Conservation (phyloP, 2,329 filamentous ascomycete species). For the Bipolaris victoriae region DNA sequence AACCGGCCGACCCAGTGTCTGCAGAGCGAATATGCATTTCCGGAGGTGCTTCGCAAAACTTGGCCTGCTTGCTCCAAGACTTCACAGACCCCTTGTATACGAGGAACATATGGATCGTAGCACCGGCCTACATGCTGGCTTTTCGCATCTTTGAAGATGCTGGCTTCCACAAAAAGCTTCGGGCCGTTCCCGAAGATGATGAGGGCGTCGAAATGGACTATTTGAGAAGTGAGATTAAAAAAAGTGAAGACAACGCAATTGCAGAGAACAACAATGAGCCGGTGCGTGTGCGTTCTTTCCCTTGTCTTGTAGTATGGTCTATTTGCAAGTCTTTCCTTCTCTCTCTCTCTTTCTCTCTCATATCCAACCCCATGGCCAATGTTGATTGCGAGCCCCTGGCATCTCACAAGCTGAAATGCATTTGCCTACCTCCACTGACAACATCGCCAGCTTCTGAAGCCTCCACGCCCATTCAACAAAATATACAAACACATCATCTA, state of each 20-base stretch:
- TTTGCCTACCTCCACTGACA: constrained; percentile 17
- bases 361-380: not conserved
- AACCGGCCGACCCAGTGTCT: constrained; percentile 51
- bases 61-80: constrained; percentile 77
- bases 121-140: constrained; percentile 83
- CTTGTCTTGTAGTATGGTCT: not conserved
- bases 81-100: constrained; percentile 82
- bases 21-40: constrained; percentile 76
- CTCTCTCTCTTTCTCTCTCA: not conserved
- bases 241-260: constrained; percentile 55
- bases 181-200: constrained; percentile 75
- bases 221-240: constrained; percentile 59
- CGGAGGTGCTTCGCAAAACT: constrained; percentile 82
- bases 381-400: not conserved
- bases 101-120: constrained; percentile 76
- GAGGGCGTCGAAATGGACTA: constrained; percentile 75
- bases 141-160: constrained; percentile 84
- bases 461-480: constrained; percentile 67
- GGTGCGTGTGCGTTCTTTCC: constrained; percentile 43
- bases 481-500: constrained; percentile 90
- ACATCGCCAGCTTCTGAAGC: constrained; percentile 60
- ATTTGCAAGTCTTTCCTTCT: not conserved
- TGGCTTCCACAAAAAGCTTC: constrained; percentile 71
- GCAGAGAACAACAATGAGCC: constrained; percentile 50
- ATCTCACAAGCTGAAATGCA: not conserved